A percentile compares a stretch with the other conserved stretches of the same genome.
Conservation (phyloP, 78 protist genomes). For the slime mould (Dictyostelium discoideum) region DNA sequence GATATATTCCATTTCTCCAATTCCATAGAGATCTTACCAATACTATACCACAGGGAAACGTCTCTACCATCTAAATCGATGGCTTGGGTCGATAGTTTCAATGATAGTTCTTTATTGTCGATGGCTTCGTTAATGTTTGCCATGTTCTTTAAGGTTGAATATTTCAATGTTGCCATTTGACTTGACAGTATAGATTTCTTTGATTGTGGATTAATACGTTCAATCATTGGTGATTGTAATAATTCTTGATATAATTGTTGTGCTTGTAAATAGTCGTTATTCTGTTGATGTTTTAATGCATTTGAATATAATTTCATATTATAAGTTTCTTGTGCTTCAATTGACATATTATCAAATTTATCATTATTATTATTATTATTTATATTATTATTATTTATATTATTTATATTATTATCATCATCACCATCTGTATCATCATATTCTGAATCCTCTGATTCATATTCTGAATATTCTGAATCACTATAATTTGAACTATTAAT, state of each 20-base stretch:
- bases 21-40: slow-evolving; percentile 29
- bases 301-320: slow-evolving; percentile 20
- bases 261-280: slow-evolving; percentile 22
- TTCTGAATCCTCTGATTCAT: background rate
- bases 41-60: slow-evolving; percentile 14
- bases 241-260: slow-evolving; percentile 46
- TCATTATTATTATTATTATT: background rate
- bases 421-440: background rate
- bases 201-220: background rate
- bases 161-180: slow-evolving; percentile 19
- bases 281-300: slow-evolving; percentile 49
- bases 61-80: slow-evolving; percentile 58
- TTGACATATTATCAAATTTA: background rate
- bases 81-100: slow-evolving; percentile 3
- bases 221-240: background rate
- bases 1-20: slow-evolving; percentile 34
- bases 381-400: background rate
- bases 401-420: background rate
- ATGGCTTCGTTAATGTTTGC: slow-evolving; percentile 43
- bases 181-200: background rate
- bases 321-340: slow-evolving; percentile 43
- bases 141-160: slow-evolving; percentile 47
- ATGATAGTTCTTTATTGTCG: slow-evolving; percentile 17
- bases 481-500: background rate
- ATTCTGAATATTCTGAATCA: slow-evolving; percentile 1